Percentiles rank a stretch among this genome's conserved stretches.
Evolutionary conservation across 805 yeast genomes (phyloP).

Genomic region (Teunomyces funiuensis): DNA sequence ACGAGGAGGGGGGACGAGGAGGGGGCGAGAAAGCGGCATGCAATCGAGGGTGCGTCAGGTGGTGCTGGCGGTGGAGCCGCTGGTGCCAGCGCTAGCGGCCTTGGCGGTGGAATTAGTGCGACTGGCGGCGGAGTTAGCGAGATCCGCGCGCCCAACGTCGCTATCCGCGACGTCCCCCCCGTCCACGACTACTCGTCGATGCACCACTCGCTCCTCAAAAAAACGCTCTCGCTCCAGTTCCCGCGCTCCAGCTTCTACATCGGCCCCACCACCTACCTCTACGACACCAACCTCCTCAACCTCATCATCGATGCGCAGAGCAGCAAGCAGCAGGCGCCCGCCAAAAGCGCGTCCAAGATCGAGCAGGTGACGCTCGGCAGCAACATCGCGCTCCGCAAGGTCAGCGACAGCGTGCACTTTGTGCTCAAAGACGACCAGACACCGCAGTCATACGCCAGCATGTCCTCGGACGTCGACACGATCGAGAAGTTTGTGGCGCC

Average conservation of each 20-base stretch:
- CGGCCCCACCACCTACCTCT: slow-evolving; percentile 80
- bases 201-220: slow-evolving; percentile 63
- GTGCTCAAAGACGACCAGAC: slow-evolving; percentile 78
- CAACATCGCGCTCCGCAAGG: slow-evolving; percentile 70
- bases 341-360: slow-evolving; percentile 25
- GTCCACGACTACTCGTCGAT: slow-evolving; percentile 66
- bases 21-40: too few relatives aligned
- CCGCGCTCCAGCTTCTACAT: slow-evolving; percentile 88
- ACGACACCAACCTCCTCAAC: slow-evolving; percentile 70
- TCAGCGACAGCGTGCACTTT: slow-evolving; percentile 73
- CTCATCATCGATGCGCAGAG: slow-evolving; percentile 46
- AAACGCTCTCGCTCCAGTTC: slow-evolving; percentile 73
- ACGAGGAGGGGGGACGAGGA: too few relatives aligned
- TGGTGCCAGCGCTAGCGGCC: too few relatives aligned
- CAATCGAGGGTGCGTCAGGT: too few relatives aligned
- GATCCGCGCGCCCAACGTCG: slow-evolving; percentile 42
- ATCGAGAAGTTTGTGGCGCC: slow-evolving; percentile 90
- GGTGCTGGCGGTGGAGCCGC: too few relatives aligned
- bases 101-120: too few relatives aligned
- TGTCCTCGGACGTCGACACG: slow-evolving; percentile 77
- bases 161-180: slow-evolving; percentile 55
- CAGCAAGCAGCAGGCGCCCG: slow-evolving; percentile 7
- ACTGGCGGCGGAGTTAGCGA: too few relatives aligned
- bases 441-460: slow-evolving; percentile 61
- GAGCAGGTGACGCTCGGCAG: slow-evolving; percentile 78